These are phyloP conservation scores for Aspergillus floridensis DNA, from an alignment of 2,329 filamentous ascomycete species.

Conservation along the genomic window DNA sequence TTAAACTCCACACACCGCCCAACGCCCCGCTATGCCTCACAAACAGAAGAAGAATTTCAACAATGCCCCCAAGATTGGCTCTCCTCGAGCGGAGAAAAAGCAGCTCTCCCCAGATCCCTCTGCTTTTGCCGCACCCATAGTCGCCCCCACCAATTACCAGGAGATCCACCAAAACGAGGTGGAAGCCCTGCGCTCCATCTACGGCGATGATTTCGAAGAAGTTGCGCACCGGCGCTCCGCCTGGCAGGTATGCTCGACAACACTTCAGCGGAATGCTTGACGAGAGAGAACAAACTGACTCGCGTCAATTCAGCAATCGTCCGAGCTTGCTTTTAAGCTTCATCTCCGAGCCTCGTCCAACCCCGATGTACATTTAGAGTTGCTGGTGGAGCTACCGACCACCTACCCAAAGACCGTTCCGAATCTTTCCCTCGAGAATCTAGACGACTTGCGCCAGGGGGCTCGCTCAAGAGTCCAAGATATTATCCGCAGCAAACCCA, in stretches of 20 bases:
- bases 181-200: constrained; percentile 81
- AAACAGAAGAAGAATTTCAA: constrained; percentile 44
- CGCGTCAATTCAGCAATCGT: constrained; percentile 62
- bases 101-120: constrained; percentile 26
- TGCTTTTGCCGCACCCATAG: constrained; percentile 31
- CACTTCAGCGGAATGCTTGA: neutral
- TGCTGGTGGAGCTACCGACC: constrained; percentile 79
- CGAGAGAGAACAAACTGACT: neutral
- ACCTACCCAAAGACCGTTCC: constrained; percentile 88
- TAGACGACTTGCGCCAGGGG: constrained; percentile 64
- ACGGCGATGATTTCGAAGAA: constrained; percentile 80
- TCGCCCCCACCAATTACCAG: constrained; percentile 63
- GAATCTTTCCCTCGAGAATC: constrained; percentile 65
- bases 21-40: constrained; percentile 44
- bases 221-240: constrained; percentile 67
- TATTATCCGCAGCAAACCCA: constrained; percentile 67
- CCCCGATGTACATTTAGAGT: constrained; percentile 65
- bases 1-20: constrained; percentile 31
- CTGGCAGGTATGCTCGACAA: constrained; percentile 71
- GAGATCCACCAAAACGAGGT: constrained; percentile 87
- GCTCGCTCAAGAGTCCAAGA: constrained; percentile 69
- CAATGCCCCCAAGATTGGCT: constrained; percentile 32
- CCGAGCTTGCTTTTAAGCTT: constrained; percentile 76
- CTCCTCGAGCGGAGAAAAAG: constrained; percentile 36
- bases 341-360: constrained; percentile 72